phyloP scores from a whole-genome alignment of 164 flowering plant species.

The Annona squamosa region DNA sequence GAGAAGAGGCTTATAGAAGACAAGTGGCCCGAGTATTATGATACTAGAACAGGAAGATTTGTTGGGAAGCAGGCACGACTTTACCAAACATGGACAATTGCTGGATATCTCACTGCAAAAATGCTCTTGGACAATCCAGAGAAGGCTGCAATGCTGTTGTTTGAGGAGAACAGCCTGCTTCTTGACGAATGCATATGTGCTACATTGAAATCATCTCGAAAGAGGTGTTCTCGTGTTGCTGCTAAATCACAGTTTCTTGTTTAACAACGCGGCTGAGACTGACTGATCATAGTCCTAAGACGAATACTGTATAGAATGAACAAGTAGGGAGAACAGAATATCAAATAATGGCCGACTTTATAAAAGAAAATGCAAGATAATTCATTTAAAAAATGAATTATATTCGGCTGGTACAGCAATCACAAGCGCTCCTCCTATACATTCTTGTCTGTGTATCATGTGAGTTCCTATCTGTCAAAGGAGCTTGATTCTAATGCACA shows the following conservation, averaged over 20 bases:
- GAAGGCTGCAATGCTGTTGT: constrained; percentile 8
- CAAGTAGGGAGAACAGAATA: background rate
- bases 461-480: background rate
- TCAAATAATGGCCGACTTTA: background rate
- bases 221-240: constrained; percentile 13
- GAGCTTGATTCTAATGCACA: no score
- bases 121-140: constrained; percentile 37
- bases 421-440: background rate
- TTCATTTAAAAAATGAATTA: background rate
- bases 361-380: background rate
- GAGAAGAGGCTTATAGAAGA: constrained; percentile 48
- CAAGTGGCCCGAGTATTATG: constrained; percentile 73
- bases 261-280: background rate
- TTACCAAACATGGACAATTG: constrained; percentile 77
- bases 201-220: constrained; percentile 7
- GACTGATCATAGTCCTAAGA: background rate
- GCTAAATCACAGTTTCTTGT: constrained; percentile 41
- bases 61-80: constrained; percentile 65
- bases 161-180: constrained; percentile 12
- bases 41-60: constrained; percentile 53
- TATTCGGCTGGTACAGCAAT: no score
- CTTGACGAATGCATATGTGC: constrained; percentile 10
- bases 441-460: background rate
- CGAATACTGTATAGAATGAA: background rate
- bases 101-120: constrained; percentile 70